Conservation (phyloP, 306 rosid genomes). For the barrel medic (Medicago truncatula) region MtrunA17r5.0-ANR NC_053046.1:20387001-20387500, state of each 20-base stretch:
- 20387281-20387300: not conserved
- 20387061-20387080: not conserved
- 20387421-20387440: conserved; percentile 8
- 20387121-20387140: conserved; percentile 35
- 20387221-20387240: conserved; percentile 18
- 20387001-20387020: not conserved
- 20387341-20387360: not conserved
- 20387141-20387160: not conserved
- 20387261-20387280: conserved; percentile 6
- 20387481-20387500: too few species aligned
- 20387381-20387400: not conserved
- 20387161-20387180: conserved; percentile 32
- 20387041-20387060: conserved; percentile 9
- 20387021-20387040: not conserved
- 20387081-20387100: not conserved
- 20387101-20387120: conserved; percentile 7
- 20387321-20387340: not conserved
- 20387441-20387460: not conserved
- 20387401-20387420: not conserved
- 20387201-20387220: not conserved
- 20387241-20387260: conserved; percentile 16
- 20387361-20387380: conserved; percentile 20
- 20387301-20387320: conserved; percentile 9
- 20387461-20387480: too few species aligned
- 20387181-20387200: not conserved